These are phyloP conservation scores for Cryptosporidium viatorum DNA, from an alignment of 169 alveolate genomes.

Conservation along the genomic window DNA sequence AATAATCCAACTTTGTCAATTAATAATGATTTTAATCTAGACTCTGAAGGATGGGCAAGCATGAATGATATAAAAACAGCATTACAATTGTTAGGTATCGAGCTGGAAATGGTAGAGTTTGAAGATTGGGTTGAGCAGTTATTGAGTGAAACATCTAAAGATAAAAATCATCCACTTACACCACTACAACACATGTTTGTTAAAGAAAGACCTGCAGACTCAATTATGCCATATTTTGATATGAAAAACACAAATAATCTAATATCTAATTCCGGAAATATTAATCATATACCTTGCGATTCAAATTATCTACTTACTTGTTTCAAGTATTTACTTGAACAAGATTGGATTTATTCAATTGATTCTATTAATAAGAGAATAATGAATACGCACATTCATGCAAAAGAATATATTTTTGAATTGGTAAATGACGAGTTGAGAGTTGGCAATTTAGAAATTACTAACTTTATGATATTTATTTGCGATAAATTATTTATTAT, in stretches of 20 bases:
- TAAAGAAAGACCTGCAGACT: slow-evolving; percentile 50
- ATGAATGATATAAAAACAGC: slow-evolving; percentile 57
- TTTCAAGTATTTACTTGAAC: slow-evolving; percentile 25
- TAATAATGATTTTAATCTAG: slow-evolving; percentile 40
- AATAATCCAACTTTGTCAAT: slow-evolving; percentile 22
- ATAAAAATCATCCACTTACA: slow-evolving; percentile 50
- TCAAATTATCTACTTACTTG: slow-evolving; percentile 38
- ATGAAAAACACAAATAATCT: slow-evolving; percentile 48
- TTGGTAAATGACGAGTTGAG: not conserved
- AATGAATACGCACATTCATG: not conserved
- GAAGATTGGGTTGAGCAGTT: slow-evolving; percentile 47
- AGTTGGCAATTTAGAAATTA: not conserved
- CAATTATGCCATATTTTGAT: slow-evolving; percentile 69
- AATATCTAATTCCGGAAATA: not conserved
- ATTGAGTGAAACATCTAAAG: slow-evolving; percentile 7
- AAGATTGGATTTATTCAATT: slow-evolving; percentile 54
- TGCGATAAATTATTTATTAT: slow-evolving; percentile 47
- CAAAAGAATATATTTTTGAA: slow-evolving; percentile 18
- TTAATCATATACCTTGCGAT: slow-evolving; percentile 22
- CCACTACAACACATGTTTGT: slow-evolving; percentile 75
- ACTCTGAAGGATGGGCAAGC: slow-evolving; percentile 40
- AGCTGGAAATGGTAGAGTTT: slow-evolving; percentile 38
- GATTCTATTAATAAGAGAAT: slow-evolving; percentile 2
- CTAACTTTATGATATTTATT: slow-evolving; percentile 28
- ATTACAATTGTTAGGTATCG: slow-evolving; percentile 1